Evolutionary conservation across 1,284 basidiomycete species (phyloP).

Genomic region (Papiliotrema nemorosa): DNA sequence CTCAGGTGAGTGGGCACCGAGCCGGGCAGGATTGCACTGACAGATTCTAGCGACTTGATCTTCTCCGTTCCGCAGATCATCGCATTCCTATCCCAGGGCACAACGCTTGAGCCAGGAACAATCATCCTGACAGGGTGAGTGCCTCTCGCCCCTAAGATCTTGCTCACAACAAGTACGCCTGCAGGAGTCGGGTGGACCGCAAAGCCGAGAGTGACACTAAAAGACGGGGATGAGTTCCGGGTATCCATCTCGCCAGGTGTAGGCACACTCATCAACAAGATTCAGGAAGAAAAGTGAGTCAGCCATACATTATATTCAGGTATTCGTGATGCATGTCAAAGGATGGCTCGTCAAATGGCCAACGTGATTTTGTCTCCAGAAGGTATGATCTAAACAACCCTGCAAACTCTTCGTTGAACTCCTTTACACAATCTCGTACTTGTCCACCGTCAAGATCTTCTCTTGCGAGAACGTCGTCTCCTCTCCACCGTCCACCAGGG

Average conservation of each 20-base stretch:
- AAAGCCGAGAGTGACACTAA: conserved; percentile 33
- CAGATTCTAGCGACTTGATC: neutral
- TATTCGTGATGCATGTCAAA: too few relatives aligned
- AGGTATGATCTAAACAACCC: too few relatives aligned
- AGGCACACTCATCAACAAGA: conserved; percentile 49
- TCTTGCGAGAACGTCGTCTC: conserved; percentile 73
- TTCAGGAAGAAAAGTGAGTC: conserved; percentile 18
- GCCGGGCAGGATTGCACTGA: neutral
- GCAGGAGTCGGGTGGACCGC: conserved; percentile 12
- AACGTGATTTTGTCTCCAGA: neutral
- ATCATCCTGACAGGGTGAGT: conserved; percentile 53
- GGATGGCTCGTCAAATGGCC: neutral
- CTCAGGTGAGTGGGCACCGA: conserved; percentile 31
- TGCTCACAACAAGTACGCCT: conserved; percentile 15
- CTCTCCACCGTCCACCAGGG: conserved; percentile 59
- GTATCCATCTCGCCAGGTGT: conserved; percentile 46
- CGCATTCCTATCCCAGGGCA: conserved; percentile 75
- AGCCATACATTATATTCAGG: neutral
- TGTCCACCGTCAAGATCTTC: conserved; percentile 65
- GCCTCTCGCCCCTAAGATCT: too few relatives aligned
- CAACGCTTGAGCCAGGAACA: conserved; percentile 75
- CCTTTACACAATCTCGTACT: conserved; percentile 56
- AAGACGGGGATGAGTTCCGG: conserved; percentile 46
- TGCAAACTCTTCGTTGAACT: too few relatives aligned
- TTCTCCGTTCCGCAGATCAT: conserved; percentile 47